Percentiles rank a stretch among this genome's conserved stretches.
Evolutionary conservation across 108 stramenopile genomes (phyloP).

Genomic region (Skeletonema tropicum): DNA sequence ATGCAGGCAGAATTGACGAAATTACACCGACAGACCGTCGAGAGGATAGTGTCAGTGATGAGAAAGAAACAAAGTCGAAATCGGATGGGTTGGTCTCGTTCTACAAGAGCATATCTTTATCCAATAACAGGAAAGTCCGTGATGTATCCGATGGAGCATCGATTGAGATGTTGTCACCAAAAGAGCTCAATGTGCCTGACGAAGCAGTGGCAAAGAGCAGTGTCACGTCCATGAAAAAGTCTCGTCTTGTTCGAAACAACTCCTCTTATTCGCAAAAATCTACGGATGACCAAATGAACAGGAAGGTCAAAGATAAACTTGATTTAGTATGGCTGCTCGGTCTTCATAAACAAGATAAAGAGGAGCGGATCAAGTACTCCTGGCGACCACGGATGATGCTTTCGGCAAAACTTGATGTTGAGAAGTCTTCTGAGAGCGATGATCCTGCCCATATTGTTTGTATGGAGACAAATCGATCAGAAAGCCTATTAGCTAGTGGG

Average conservation of each 20-base stretch:
- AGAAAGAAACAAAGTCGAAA: neutral
- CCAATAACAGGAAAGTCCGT: neutral
- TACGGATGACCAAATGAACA: neutral
- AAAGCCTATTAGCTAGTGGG: slow-evolving; percentile 25
- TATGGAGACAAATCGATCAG: slow-evolving; percentile 26
- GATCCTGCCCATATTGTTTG: neutral
- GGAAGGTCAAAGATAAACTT: slow-evolving; percentile 11
- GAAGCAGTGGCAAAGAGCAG: neutral
- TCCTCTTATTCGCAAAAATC: neutral
- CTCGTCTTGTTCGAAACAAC: neutral
- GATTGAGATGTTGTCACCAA: slow-evolving; percentile 15
- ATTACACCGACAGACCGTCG: neutral
- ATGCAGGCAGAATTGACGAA: neutral
- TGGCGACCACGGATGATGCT: slow-evolving; percentile 37
- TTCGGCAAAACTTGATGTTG: slow-evolving; percentile 7
- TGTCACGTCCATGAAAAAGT: neutral
- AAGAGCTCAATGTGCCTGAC: neutral
- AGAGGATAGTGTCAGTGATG: neutral
- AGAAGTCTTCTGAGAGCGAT: neutral
- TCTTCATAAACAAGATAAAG: slow-evolving; percentile 16
- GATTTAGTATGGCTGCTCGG: slow-evolving; percentile 35
- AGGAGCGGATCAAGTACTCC: slow-evolving; percentile 13
- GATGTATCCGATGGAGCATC: neutral
- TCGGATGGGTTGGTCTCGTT: neutral
- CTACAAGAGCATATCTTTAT: neutral